Conservation (phyloP, 1,284 basidiomycete genomes). For the Gastroboletus turbinatus region DNA sequence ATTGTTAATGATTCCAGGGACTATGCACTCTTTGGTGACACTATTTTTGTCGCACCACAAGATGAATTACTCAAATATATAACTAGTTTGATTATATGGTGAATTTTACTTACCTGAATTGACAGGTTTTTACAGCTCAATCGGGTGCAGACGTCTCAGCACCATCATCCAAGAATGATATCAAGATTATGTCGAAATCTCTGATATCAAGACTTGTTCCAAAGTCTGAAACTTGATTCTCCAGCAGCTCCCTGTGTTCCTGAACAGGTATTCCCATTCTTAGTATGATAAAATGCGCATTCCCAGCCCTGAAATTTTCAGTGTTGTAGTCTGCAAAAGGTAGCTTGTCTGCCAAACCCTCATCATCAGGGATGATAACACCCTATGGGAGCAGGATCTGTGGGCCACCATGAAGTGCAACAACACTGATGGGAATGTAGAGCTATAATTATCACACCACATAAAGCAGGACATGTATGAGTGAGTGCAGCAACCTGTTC, state of each 20-base stretch:
- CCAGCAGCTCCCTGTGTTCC: slow-evolving; percentile 89
- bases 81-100: not conserved
- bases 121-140: not conserved
- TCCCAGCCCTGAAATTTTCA: not conserved
- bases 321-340: not conserved
- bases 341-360: not conserved
- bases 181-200: slow-evolving; percentile 52
- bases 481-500: slow-evolving; percentile 46
- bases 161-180: slow-evolving; percentile 74
- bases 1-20: slow-evolving; percentile 76
- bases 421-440: not conserved
- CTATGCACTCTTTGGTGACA: slow-evolving; percentile 71
- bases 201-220: slow-evolving; percentile 39
- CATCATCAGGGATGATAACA: not conserved
- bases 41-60: slow-evolving; percentile 71
- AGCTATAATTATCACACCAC: slow-evolving; percentile 5
- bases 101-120: not conserved
- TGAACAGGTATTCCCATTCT: not conserved
- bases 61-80: slow-evolving; percentile 53
- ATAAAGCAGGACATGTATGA: slow-evolving; percentile 83
- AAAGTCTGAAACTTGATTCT: slow-evolving; percentile 63
- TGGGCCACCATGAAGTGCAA: slow-evolving; percentile 1
- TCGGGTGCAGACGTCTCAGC: slow-evolving; percentile 64
- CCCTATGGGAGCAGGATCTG: not conserved
- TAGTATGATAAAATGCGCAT: not conserved